Evolutionary conservation across 208 protist genomes (phyloP).

Genomic region (Acanthamoeba culbertsoni): DNA sequence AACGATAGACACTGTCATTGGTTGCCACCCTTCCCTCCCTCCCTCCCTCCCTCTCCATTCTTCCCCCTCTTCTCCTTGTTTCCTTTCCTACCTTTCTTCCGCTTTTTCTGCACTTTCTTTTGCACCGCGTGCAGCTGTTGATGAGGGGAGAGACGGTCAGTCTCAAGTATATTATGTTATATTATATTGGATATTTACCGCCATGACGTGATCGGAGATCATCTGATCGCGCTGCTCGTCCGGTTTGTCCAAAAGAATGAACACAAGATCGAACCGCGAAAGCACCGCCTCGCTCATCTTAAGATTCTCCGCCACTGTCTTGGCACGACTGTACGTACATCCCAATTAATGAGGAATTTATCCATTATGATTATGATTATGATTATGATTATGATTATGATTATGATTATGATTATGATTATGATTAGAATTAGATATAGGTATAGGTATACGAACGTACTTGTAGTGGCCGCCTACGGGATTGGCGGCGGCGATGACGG

Average conservation of each 20-base stretch:
- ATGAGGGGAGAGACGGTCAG: neutral
- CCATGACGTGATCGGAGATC: slow-evolving; percentile 95
- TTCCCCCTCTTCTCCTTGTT: too few relatives aligned
- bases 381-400: too few relatives aligned
- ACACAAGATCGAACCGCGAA: slow-evolving; percentile 98
- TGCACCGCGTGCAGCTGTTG: slow-evolving; percentile 49
- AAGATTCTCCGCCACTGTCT: slow-evolving; percentile 96
- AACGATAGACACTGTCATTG: too few relatives aligned
- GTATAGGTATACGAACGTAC: slow-evolving; percentile 77
- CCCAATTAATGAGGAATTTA: too few relatives aligned
- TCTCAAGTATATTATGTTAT: neutral
- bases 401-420: too few relatives aligned
- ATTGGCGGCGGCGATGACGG: slow-evolving; percentile 98
- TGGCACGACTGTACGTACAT: slow-evolving; percentile 80
- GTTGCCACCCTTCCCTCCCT: too few relatives aligned
- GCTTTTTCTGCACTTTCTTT: slow-evolving; percentile 26
- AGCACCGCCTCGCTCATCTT: slow-evolving; percentile 94
- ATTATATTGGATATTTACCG: slow-evolving; percentile 63
- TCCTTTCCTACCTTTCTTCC: neutral
- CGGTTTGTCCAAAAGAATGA: slow-evolving; percentile 92
- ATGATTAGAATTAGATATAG: neutral
- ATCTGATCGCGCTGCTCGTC: slow-evolving; percentile 82
- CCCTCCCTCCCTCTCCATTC: too few relatives aligned
- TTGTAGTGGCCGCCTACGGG: slow-evolving; percentile 93
- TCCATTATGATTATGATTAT: too few relatives aligned